A percentile compares a stretch with the other conserved stretches of the same genome.
Evolutionary conservation across 441 rosid species (phyloP).

Genomic region (Populus hybrid): DNA sequence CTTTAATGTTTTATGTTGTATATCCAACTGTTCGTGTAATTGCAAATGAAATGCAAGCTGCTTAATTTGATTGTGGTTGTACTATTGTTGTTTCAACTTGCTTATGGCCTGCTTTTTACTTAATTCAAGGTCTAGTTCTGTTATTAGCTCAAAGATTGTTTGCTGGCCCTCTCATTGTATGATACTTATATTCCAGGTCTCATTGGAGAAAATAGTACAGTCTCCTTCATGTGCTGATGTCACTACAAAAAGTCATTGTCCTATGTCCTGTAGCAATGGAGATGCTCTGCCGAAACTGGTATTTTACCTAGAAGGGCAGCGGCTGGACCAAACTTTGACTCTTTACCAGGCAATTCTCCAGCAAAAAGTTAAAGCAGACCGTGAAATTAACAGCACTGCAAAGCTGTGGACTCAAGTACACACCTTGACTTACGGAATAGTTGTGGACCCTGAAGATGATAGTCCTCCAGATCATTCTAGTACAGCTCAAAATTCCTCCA

Average conservation of each 20-base stretch:
- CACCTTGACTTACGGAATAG: slow-evolving; percentile 59
- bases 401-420: slow-evolving; percentile 68
- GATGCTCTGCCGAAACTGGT: slow-evolving; percentile 42
- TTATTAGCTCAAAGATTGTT: slow-evolving; percentile 11
- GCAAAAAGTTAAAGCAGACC: slow-evolving; percentile 57
- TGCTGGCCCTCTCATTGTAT: slow-evolving; percentile 15
- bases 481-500: slow-evolving; percentile 24
- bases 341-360: slow-evolving; percentile 86
- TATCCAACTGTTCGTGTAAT: no score
- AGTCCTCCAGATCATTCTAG: slow-evolving; percentile 26
- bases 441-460: slow-evolving; percentile 29
- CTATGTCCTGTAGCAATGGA: slow-evolving; percentile 35
- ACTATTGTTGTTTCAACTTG: neutral
- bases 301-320: slow-evolving; percentile 71
- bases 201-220: slow-evolving; percentile 30
- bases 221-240: slow-evolving; percentile 30
- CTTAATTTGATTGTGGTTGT: neutral
- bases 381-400: slow-evolving; percentile 40
- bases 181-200: slow-evolving; percentile 39
- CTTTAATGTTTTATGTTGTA: neutral
- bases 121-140: slow-evolving; percentile 2
- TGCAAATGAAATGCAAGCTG: neutral
- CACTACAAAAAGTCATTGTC: slow-evolving; percentile 23
- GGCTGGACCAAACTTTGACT: slow-evolving; percentile 54
- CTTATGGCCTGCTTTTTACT: neutral